Evolutionary conservation across 805 yeast species (phyloP).

Genomic region (Wickerhamiella azyma): DNA sequence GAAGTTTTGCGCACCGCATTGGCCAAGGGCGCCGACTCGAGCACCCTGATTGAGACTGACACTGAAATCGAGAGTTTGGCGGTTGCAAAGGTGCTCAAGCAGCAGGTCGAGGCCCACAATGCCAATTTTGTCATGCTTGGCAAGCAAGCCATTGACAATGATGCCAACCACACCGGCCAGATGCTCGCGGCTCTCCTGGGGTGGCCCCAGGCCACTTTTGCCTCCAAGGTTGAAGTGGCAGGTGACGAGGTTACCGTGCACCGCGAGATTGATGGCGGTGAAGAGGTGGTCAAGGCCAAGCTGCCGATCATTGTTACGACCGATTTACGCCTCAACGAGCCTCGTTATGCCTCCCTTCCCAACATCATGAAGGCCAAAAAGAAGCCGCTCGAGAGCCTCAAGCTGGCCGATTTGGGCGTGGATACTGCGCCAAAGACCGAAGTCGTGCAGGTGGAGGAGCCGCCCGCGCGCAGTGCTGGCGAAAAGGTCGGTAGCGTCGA

Average conservation of each 20-base stretch:
- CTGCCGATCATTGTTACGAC: slow-evolving; percentile 83
- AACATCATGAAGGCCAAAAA: slow-evolving; percentile 98
- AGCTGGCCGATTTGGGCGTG: slow-evolving; percentile 55
- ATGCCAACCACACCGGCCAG: slow-evolving; percentile 89
- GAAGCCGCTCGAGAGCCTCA: slow-evolving; percentile 67
- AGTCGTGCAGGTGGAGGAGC: slow-evolving; percentile 66
- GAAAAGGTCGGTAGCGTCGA: slow-evolving; percentile 68
- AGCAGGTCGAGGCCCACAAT: slow-evolving; percentile 53
- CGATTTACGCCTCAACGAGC: slow-evolving; percentile 86
- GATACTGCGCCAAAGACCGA: slow-evolving; percentile 52
- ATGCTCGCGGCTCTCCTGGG: slow-evolving; percentile 84
- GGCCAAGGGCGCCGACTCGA: slow-evolving; percentile 87
- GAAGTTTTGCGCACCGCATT: slow-evolving; percentile 79
- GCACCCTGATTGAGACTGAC: slow-evolving; percentile 68
- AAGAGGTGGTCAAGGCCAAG: slow-evolving; percentile 61
- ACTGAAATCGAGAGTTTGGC: slow-evolving; percentile 65
- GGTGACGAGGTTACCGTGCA: slow-evolving; percentile 49
- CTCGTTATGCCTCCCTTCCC: slow-evolving; percentile 90
- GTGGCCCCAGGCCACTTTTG: slow-evolving; percentile 97
- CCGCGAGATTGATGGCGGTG: slow-evolving; percentile 93
- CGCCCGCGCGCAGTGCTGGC: slow-evolving; percentile 72
- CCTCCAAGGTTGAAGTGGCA: slow-evolving; percentile 61
- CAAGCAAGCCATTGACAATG: slow-evolving; percentile 94
- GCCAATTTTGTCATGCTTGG: slow-evolving; percentile 81
- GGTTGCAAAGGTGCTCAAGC: slow-evolving; percentile 72